phyloP scores from a whole-genome alignment of 2,329 filamentous ascomycete genomes.

The Colletotrichum caudatum region DNA sequence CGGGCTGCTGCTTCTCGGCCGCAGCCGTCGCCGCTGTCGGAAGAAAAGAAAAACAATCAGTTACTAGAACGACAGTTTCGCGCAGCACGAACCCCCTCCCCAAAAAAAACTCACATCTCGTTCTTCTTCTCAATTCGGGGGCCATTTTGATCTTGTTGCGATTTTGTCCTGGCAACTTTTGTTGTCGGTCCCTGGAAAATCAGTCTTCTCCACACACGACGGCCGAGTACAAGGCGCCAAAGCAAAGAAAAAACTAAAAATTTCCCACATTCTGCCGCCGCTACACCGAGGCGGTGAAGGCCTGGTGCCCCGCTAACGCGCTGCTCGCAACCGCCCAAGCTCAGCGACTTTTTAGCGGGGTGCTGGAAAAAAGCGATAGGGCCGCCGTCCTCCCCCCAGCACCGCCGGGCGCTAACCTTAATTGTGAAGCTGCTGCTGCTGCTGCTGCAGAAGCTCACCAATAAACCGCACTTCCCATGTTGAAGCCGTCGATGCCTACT shows the following conservation, averaged over 20 bases:
- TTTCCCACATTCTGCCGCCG: conserved; percentile 42
- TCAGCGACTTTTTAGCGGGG: conserved; percentile 29
- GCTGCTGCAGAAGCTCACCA: not conserved
- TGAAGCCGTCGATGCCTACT: not conserved
- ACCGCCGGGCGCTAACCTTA: conserved; percentile 21
- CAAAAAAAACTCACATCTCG: conserved; percentile 45
- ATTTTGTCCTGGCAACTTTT: conserved; percentile 24
- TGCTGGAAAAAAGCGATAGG: conserved; percentile 13
- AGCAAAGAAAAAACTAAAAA: conserved; percentile 49
- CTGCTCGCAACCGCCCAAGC: conserved; percentile 4
- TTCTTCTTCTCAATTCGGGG: conserved; percentile 57
- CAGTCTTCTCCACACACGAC: conserved; percentile 7
- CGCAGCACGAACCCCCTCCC: rapidly evolving
- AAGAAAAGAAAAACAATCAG: not conserved
- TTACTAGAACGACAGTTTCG: not conserved
- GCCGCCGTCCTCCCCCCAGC: conserved; percentile 20
- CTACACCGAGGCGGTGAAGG: conserved; percentile 35
- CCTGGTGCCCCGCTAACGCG: conserved; percentile 25
- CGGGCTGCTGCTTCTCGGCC: conserved; percentile 53
- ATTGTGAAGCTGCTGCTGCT: not conserved
- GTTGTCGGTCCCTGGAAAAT: conserved; percentile 28
- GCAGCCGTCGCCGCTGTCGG: conserved; percentile 49
- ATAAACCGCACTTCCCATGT: not conserved
- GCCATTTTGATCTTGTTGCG: conserved; percentile 53
- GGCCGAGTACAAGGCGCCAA: conserved; percentile 31